Percentiles rank a stretch among this genome's conserved stretches.
Conservation (phyloP, 2,329 filamentous ascomycete genomes). For the Arthrobotrys sinensis region DNA sequence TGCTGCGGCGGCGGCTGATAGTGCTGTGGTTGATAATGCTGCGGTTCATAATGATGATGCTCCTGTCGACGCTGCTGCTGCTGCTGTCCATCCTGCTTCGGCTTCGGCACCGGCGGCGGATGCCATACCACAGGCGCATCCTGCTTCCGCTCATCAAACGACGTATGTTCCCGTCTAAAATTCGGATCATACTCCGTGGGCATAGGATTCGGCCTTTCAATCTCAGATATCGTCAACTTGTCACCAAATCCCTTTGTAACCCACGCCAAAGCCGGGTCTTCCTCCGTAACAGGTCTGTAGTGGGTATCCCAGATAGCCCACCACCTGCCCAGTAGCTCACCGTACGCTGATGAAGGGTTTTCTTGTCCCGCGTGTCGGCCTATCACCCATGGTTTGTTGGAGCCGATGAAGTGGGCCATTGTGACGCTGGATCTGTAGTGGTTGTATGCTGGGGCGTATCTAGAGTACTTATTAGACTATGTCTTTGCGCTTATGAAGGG, state of each 20-base stretch:
- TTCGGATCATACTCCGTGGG: slow-evolving; percentile 58
- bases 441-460: slow-evolving; percentile 90
- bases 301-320: slow-evolving; percentile 95
- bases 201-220: slow-evolving; percentile 38
- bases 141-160: slow-evolving; percentile 61
- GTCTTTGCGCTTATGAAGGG: neutral
- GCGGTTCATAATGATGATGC: slow-evolving; percentile 55
- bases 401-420: slow-evolving; percentile 94
- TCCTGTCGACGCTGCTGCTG: slow-evolving; percentile 62
- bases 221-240: slow-evolving; percentile 51
- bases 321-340: slow-evolving; percentile 89
- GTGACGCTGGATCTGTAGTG: slow-evolving; percentile 93
- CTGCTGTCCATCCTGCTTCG: slow-evolving; percentile 64
- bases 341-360: slow-evolving; percentile 76
- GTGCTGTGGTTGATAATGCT: slow-evolving; percentile 49
- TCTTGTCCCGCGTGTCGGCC: slow-evolving; percentile 71
- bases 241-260: slow-evolving; percentile 68
- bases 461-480: slow-evolving; percentile 29
- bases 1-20: slow-evolving; percentile 56
- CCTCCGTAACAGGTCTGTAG: slow-evolving; percentile 72
- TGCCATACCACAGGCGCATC: slow-evolving; percentile 56
- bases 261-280: slow-evolving; percentile 50
- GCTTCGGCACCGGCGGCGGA: slow-evolving; percentile 63
- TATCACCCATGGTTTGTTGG: slow-evolving; percentile 88
- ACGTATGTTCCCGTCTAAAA: slow-evolving; percentile 56